Conservation (phyloP, 2,329 filamentous ascomycete species). For the Bipolaris cookei region DNA sequence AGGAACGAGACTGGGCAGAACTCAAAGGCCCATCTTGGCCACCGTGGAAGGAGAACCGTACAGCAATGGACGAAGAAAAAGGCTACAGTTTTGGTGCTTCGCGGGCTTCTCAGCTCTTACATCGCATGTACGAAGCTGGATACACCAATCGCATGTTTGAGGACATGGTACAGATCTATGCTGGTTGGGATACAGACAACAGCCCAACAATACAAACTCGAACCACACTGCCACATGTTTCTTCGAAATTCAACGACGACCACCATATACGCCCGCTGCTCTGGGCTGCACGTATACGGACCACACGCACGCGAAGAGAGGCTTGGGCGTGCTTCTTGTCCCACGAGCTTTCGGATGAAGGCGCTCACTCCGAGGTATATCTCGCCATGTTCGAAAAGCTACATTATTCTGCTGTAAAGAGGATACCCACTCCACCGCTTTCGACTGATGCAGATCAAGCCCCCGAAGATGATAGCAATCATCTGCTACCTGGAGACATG, state of each 20-base stretch:
- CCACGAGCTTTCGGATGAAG: slow-evolving; percentile 55
- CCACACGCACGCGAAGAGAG: slow-evolving; percentile 66
- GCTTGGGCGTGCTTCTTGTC: slow-evolving; percentile 70
- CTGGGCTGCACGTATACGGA: slow-evolving; percentile 64
- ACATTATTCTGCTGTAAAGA: slow-evolving; percentile 41
- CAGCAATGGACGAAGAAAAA: slow-evolving; percentile 65
- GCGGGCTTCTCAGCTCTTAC: slow-evolving; percentile 62
- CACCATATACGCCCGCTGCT: slow-evolving; percentile 39
- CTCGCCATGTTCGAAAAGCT: slow-evolving; percentile 65
- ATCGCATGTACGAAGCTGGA: slow-evolving; percentile 65
- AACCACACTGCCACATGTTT: slow-evolving; percentile 45
- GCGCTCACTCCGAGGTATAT: slow-evolving; percentile 55
- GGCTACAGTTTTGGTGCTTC: slow-evolving; percentile 63
- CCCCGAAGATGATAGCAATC: slow-evolving; percentile 5
- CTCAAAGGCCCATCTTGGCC: slow-evolving; percentile 68
- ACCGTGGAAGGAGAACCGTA: slow-evolving; percentile 68
- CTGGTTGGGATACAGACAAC: slow-evolving; percentile 68
- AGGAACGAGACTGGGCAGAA: slow-evolving; percentile 64
- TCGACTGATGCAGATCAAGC: slow-evolving; percentile 10
- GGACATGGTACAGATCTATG: slow-evolving; percentile 58
- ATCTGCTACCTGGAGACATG: slow-evolving; percentile 64
- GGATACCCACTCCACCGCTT: slow-evolving; percentile 5
- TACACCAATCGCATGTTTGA: slow-evolving; percentile 62
- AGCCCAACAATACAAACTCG: slow-evolving; percentile 69
- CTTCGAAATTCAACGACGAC: slow-evolving; percentile 10